These are phyloP conservation scores for Cochlearia excelsa DNA, from an alignment of 345 rosid species.

Conservation along the genomic window DNA sequence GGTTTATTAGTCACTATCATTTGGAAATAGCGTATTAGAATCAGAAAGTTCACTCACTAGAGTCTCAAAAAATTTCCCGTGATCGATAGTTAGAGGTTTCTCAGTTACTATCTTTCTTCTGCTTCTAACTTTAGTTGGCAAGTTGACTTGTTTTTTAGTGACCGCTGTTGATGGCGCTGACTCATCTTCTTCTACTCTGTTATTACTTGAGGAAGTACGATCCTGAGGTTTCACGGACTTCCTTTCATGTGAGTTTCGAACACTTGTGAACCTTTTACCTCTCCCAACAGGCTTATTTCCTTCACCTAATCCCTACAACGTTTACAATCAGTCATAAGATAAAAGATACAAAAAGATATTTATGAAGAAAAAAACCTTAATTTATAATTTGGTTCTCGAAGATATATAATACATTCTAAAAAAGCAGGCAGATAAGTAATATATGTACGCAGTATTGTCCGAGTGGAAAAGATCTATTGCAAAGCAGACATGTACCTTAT, in stretches of 20 bases:
- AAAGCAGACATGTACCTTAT: constrained; percentile 42
- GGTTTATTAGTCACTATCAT: constrained; percentile 28
- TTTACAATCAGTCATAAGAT: constrained; percentile 18
- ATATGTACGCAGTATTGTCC: constrained; percentile 10
- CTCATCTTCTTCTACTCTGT: constrained; percentile 44
- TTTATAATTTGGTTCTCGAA: constrained; percentile 10
- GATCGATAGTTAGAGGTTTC: constrained; percentile 42
- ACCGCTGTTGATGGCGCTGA: constrained; percentile 44
- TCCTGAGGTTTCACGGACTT: constrained; percentile 49
- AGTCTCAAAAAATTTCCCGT: constrained; percentile 35
- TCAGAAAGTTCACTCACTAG: constrained; percentile 40
- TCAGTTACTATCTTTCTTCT: constrained; percentile 53
- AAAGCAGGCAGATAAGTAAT: constrained; percentile 7
- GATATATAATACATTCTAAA: constrained; percentile 14
- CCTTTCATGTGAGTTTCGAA: constrained; percentile 47
- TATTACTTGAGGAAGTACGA: constrained; percentile 45
- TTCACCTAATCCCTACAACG: constrained; percentile 46
- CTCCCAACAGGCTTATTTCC: constrained; percentile 40
- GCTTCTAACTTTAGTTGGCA: constrained; percentile 71
- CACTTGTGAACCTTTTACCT: constrained; percentile 46
- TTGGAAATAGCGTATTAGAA: constrained; percentile 31
- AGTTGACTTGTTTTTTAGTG: constrained; percentile 43
- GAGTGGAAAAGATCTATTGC: constrained; percentile 5
- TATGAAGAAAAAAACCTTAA: constrained; percentile 6
- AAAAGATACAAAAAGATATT: constrained; percentile 13